Evolutionary conservation across 192 early-diverging fungal genomes (phyloP).

Genomic region (Gamsiella multidivaricata): DNA sequence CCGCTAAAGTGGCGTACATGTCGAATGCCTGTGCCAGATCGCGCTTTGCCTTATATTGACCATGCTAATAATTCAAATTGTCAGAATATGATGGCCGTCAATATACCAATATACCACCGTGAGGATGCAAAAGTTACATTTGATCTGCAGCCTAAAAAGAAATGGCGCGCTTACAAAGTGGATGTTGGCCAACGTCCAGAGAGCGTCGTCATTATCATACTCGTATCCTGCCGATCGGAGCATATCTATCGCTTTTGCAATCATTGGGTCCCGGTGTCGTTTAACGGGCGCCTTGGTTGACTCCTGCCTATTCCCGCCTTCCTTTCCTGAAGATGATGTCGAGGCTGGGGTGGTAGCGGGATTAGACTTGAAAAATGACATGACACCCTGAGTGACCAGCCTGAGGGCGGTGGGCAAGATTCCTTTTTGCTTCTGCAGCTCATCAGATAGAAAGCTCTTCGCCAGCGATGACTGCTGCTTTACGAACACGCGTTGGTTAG

Average conservation of each 20-base stretch:
- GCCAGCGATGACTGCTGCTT: constrained; percentile 31
- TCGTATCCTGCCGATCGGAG: constrained; percentile 61
- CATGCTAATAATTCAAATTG: constrained; percentile 70
- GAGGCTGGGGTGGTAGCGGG: constrained; percentile 1
- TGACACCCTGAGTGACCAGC: constrained; percentile 43
- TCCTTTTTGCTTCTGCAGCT: constrained; percentile 48
- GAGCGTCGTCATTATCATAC: constrained; percentile 64
- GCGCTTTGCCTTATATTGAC: constrained; percentile 64
- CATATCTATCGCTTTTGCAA: constrained; percentile 53
- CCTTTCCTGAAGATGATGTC: constrained; percentile 2
- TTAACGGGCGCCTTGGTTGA: not conserved
- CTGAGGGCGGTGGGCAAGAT: constrained; percentile 40
- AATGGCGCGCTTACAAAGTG: constrained; percentile 74
- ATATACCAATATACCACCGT: no score
- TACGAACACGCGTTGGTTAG: constrained; percentile 37
- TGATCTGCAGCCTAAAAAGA: no score
- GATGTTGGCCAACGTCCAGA: constrained; percentile 77
- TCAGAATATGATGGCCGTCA: no score
- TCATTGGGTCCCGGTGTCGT: constrained; percentile 29
- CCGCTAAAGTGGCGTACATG: constrained; percentile 72
- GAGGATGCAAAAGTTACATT: no score
- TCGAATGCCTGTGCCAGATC: constrained; percentile 71
- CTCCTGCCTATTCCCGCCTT: constrained; percentile 5
- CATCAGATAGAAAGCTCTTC: constrained; percentile 31
- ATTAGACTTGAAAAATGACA: constrained; percentile 35